Evolutionary conservation across 2,329 filamentous ascomycete species (phyloP).

Genomic region (Trichoderma semiorbis): DNA sequence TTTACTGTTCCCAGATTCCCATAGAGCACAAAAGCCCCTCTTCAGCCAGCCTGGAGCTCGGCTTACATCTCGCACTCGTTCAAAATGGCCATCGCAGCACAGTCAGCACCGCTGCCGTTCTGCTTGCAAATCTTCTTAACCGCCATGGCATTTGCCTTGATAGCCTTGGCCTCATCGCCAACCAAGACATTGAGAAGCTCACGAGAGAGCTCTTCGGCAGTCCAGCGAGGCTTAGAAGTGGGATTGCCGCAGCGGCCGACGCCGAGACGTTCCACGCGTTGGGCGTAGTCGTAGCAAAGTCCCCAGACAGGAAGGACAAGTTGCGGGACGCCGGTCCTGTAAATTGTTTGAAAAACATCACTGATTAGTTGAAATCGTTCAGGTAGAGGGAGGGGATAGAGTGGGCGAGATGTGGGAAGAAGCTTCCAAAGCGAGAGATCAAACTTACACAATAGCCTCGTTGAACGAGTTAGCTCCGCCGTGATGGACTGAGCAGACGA

Average conservation of each 20-base stretch:
- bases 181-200: conserved; percentile 22
- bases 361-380: background rate
- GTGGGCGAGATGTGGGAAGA: background rate
- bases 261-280: conserved; percentile 41
- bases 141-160: conserved; percentile 18
- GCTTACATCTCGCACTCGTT: background rate
- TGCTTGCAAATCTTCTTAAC: conserved; percentile 16
- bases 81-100: conserved; percentile 28
- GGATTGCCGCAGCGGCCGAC: conserved; percentile 35
- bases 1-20: background rate
- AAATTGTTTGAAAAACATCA: background rate
- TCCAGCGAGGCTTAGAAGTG: conserved; percentile 25
- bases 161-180: conserved; percentile 5
- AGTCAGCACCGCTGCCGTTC: conserved; percentile 18
- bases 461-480: conserved; percentile 45
- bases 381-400: background rate
- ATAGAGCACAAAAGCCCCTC: background rate
- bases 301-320: conserved; percentile 44
- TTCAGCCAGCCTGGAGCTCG: background rate
- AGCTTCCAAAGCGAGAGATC: background rate
- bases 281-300: conserved; percentile 46
- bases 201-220: conserved; percentile 21
- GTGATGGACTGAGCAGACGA: conserved; percentile 43
- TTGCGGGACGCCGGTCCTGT: conserved; percentile 44
- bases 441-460: conserved; percentile 35